Evolutionary conservation across 306 rosid species (phyloP).

Genomic region (Hylodesmum podocarpum): DNA sequence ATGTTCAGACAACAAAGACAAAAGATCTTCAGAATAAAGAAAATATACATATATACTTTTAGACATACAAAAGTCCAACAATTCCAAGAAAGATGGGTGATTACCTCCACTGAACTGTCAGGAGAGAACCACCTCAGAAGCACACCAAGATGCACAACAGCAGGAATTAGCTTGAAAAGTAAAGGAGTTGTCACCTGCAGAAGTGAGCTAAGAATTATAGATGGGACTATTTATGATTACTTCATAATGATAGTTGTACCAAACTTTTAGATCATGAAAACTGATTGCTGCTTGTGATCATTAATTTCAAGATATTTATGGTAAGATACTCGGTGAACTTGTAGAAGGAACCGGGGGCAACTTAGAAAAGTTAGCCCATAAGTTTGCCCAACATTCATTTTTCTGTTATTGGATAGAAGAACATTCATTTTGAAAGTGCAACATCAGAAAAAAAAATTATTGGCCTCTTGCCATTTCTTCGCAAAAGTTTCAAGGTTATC

Average conservation of each 20-base stretch:
- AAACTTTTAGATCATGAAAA: not conserved
- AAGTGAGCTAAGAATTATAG: conserved; percentile 16
- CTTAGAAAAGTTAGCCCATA: not conserved
- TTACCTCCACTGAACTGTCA: conserved; percentile 78
- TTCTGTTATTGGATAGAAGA: not conserved
- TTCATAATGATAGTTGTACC: not conserved
- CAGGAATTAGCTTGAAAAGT: conserved; percentile 95
- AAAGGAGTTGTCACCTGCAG: conserved; percentile 92
- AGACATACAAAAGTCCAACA: not conserved
- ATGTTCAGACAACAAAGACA: conserved; percentile 28
- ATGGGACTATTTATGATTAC: conserved; percentile 11
- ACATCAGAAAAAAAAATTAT: not conserved
- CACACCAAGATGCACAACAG: conserved; percentile 93
- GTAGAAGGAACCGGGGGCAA: not conserved
- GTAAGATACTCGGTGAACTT: not conserved
- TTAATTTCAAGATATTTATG: conserved; percentile 2
- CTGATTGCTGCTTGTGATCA: conserved; percentile 10
- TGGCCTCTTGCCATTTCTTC: not conserved
- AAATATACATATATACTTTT: not conserved
- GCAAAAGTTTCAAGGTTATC: not conserved
- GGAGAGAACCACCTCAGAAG: conserved; percentile 88
- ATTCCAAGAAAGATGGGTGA: conserved; percentile 3
- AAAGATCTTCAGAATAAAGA: conserved; percentile 16
- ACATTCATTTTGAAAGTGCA: not conserved
- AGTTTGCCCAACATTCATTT: not conserved